Conservation (phyloP, 441 rosid species). For the Gossypium lobatum region DNA sequence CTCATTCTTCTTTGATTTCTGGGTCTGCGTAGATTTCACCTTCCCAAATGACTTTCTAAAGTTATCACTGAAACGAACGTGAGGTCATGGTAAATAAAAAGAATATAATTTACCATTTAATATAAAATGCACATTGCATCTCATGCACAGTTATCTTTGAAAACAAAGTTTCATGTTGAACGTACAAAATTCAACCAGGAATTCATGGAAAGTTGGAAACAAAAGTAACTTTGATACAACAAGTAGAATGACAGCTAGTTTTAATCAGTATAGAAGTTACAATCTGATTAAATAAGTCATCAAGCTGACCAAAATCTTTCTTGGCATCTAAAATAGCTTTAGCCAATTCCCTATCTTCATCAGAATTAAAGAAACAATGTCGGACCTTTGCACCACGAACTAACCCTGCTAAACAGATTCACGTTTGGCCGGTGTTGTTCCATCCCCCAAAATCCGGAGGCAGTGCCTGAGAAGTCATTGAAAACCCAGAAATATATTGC, state of each 20-base stretch:
- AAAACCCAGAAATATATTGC: not conserved
- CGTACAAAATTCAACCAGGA: too few relatives aligned
- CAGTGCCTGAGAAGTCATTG: constrained; percentile 8
- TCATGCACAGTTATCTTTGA: too few relatives aligned
- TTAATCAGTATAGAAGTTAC: too few relatives aligned
- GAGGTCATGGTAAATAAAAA: not conserved
- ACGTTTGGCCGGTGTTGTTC: constrained; percentile 21
- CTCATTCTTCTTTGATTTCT: constrained; percentile 24
- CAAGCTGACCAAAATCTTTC: constrained; percentile 30
- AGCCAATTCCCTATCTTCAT: constrained; percentile 34
- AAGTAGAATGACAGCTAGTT: too few relatives aligned
- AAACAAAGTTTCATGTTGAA: too few relatives aligned
- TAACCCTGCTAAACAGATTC: constrained; percentile 30
- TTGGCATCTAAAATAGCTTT: constrained; percentile 27
- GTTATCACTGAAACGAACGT: constrained; percentile 28
- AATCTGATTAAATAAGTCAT: constrained; percentile 25
- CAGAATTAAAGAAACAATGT: constrained; percentile 37
- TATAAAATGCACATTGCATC: too few relatives aligned
- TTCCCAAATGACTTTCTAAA: constrained; percentile 35
- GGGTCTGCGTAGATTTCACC: constrained; percentile 14
- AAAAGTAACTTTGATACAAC: too few relatives aligned
- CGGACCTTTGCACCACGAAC: constrained; percentile 34
- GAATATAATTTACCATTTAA: too few relatives aligned
- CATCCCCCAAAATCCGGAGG: constrained; percentile 48
- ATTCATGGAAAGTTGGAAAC: too few relatives aligned